Conservation (phyloP, 2,329 filamentous ascomycete genomes). For the Fusarium sp. region DNA sequence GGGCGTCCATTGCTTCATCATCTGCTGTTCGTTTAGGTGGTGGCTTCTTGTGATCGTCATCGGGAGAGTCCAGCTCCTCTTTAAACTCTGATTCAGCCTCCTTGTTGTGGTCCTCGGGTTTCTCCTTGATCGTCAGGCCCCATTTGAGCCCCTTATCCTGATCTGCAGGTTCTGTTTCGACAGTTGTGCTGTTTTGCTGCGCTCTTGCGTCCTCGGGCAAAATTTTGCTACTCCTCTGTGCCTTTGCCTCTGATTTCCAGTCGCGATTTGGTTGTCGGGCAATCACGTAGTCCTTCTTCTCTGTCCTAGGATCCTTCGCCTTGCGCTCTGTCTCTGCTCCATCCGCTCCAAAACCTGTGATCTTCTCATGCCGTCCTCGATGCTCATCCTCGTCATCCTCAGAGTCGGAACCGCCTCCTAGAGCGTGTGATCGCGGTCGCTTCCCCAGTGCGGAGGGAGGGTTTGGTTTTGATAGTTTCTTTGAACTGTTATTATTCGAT, state of each 20-base stretch:
- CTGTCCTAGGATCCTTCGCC: conserved; percentile 46
- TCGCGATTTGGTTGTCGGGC: conserved; percentile 69
- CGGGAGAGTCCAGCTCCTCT: conserved; percentile 9
- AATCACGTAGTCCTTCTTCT: conserved; percentile 66
- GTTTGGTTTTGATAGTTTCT: conserved; percentile 49
- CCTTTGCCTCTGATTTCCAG: conserved; percentile 69
- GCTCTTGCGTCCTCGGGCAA: conserved; percentile 67
- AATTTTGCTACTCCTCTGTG: conserved; percentile 64
- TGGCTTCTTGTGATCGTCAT: conserved; percentile 17
- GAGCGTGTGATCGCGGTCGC: conserved; percentile 58
- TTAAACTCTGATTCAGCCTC: conserved; percentile 23
- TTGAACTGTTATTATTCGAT: conserved; percentile 46
- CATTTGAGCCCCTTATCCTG: conserved; percentile 67
- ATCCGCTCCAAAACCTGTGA: conserved; percentile 64
- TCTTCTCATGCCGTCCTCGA: conserved; percentile 57
- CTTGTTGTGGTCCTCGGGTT: conserved; percentile 66
- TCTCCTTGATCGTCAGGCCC: conserved; percentile 62
- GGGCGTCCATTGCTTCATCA: conserved; percentile 73
- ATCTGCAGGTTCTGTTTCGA: conserved; percentile 57
- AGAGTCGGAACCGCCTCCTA: conserved; percentile 59
- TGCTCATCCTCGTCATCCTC: conserved; percentile 53
- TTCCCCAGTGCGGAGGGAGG: conserved; percentile 63
- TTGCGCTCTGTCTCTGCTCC: conserved; percentile 56
- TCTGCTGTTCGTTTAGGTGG: conserved; percentile 51
- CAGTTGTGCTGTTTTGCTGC: conserved; percentile 52